A percentile compares a stretch with the other conserved stretches of the same genome.
Evolutionary conservation across 495 filamentous ascomycete species (phyloP).

Genomic region (Penicillium daleae): DNA sequence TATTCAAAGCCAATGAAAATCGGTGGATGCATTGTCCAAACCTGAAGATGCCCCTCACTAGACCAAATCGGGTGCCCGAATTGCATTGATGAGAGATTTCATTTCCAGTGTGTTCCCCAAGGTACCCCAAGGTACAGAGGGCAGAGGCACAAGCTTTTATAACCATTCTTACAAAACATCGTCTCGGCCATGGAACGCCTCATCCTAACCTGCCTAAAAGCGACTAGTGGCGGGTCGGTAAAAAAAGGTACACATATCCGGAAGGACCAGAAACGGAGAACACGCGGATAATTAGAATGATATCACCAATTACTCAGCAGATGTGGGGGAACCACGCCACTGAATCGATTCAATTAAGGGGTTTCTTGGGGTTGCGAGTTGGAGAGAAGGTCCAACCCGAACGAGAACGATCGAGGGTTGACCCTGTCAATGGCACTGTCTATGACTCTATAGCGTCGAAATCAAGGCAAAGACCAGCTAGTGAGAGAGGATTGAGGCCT

Average conservation of each 20-base stretch:
- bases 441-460: background rate
- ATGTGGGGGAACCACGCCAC: background rate
- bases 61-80: slow-evolving; percentile 22
- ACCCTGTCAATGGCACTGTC: no score
- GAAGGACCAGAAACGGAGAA: slow-evolving; percentile 8
- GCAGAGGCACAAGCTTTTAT: background rate
- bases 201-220: background rate
- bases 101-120: background rate
- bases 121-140: background rate
- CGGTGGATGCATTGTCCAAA: background rate
- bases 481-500: background rate
- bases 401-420: no score
- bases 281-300: slow-evolving; percentile 24
- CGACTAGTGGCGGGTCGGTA: slow-evolving; percentile 8
- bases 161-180: background rate
- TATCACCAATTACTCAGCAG: slow-evolving; percentile 14
- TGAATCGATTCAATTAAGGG: background rate
- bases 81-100: no score
- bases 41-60: slow-evolving; percentile 2
- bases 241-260: no score
- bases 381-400: background rate
- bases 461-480: background rate
- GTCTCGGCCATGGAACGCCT: background rate
- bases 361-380: background rate
- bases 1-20: background rate